Evolutionary conservation across 805 yeast genomes (phyloP).

Genomic region (Myxozyma neglecta): DNA sequence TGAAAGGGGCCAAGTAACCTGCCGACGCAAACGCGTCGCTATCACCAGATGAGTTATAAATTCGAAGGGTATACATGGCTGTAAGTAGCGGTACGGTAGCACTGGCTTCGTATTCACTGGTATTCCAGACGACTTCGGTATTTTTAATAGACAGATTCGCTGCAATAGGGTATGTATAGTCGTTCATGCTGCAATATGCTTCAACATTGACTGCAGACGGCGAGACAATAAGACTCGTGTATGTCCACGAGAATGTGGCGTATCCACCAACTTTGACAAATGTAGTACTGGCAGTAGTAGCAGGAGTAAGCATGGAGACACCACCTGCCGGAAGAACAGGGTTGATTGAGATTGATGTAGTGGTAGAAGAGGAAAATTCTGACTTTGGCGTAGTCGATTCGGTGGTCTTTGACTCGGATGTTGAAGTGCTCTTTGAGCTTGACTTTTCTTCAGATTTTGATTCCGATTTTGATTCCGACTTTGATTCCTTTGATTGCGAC

Average conservation of each 20-base stretch:
- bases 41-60: slow-evolving; percentile 40
- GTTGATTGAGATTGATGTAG: slow-evolving; percentile 39
- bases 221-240: slow-evolving; percentile 41
- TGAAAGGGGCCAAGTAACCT: slow-evolving; percentile 40
- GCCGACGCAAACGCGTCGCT: slow-evolving; percentile 39
- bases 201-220: slow-evolving; percentile 44
- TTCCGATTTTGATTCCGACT: too few relatives aligned
- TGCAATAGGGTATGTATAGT: slow-evolving; percentile 43
- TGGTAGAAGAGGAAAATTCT: background rate
- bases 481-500: too few relatives aligned
- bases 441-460: too few relatives aligned
- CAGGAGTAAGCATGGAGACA: slow-evolving; percentile 40
- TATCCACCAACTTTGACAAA: slow-evolving; percentile 43
- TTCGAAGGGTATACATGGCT: slow-evolving; percentile 42
- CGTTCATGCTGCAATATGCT: slow-evolving; percentile 42
- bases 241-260: slow-evolving; percentile 46
- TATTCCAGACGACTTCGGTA: slow-evolving; percentile 42
- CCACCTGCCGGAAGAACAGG: slow-evolving; percentile 43
- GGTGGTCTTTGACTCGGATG: too few relatives aligned
- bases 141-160: slow-evolving; percentile 37
- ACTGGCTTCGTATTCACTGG: slow-evolving; percentile 37
- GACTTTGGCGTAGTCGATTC: background rate
- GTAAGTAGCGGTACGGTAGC: slow-evolving; percentile 25
- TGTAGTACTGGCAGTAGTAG: slow-evolving; percentile 38
- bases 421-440: too few relatives aligned